phyloP scores from a whole-genome alignment of 129 eudicot species.

The Saussurea involucrata region DNA sequence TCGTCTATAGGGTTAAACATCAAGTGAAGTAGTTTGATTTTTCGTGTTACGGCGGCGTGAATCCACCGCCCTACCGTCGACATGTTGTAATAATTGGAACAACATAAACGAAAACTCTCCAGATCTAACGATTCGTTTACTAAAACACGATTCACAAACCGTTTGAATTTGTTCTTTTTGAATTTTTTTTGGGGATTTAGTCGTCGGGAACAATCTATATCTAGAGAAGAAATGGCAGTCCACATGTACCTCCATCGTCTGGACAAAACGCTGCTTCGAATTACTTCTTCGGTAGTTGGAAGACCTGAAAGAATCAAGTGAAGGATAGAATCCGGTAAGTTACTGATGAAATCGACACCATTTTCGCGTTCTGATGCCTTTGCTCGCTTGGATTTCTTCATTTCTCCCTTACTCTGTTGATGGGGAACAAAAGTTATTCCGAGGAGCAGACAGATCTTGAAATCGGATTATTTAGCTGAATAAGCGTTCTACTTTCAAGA shows the following conservation, averaged over 20 bases:
- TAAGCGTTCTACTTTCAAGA: too few relatives aligned
- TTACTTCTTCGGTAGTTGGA: constrained; percentile 2
- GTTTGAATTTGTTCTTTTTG: neutral
- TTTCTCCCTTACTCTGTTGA: neutral
- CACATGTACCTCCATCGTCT: constrained; percentile 25
- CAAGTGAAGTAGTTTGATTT: constrained; percentile 15
- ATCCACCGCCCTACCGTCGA: constrained; percentile 14
- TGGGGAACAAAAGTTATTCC: too few relatives aligned
- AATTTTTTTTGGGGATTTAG: neutral
- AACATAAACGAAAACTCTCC: constrained; percentile 6
- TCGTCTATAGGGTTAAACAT: neutral
- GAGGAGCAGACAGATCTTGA: too few relatives aligned
- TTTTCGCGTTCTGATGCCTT: neutral
- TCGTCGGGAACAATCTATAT: neutral
- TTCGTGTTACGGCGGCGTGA: constrained; percentile 1
- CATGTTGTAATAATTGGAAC: neutral
- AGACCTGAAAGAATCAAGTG: constrained; percentile 14
- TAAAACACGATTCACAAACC: constrained; percentile 4
- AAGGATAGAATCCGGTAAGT: constrained; percentile 20
- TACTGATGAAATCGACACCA: constrained; percentile 7
- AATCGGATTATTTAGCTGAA: too few relatives aligned
- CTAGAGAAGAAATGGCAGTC: constrained; percentile 12
- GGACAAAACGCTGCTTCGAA: constrained; percentile 17
- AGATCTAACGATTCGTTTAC: neutral
- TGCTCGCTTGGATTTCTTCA: constrained; percentile 7